These are phyloP conservation scores for Didymella pinodella DNA, from an alignment of 2,329 filamentous ascomycete genomes.

Conservation along the genomic window DNA sequence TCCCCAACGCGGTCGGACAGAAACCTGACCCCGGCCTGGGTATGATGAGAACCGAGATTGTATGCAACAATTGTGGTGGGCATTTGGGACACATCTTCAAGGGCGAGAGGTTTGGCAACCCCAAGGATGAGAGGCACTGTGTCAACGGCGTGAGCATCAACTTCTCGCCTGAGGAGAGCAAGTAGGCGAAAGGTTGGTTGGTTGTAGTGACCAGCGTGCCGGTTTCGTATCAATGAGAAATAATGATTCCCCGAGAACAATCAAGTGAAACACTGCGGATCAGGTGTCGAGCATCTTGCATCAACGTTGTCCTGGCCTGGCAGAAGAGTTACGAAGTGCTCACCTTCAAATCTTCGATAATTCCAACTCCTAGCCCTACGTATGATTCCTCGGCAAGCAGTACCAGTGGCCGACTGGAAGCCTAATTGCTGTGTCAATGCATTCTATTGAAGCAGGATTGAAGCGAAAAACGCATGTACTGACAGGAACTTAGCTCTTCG, in stretches of 20 bases:
- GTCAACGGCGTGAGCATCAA: conserved; percentile 93
- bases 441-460: too few relatives aligned
- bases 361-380: too few relatives aligned
- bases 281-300: too few relatives aligned
- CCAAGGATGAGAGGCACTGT: conserved; percentile 95
- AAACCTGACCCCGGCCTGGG: conserved; percentile 80
- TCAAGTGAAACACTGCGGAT: too few relatives aligned
- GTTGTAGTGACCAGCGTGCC: not conserved
- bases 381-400: too few relatives aligned
- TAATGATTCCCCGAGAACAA: not conserved
- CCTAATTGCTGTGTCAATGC: too few relatives aligned
- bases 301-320: too few relatives aligned
- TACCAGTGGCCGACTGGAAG: too few relatives aligned
- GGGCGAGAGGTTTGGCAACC: conserved; percentile 81
- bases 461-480: too few relatives aligned
- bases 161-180: conserved; percentile 73
- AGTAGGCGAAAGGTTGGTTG: not conserved
- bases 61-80: conserved; percentile 92
- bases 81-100: conserved; percentile 93
- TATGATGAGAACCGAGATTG: conserved; percentile 90
- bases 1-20: conserved; percentile 87
- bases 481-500: too few relatives aligned
- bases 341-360: not conserved
- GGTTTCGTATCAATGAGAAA: not conserved
- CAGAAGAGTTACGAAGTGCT: not conserved